Percentiles rank a stretch among this genome's conserved stretches.
Evolutionary conservation across 257 asterid species (phyloP).

Genomic region (Gentiana macrophylla): DNA sequence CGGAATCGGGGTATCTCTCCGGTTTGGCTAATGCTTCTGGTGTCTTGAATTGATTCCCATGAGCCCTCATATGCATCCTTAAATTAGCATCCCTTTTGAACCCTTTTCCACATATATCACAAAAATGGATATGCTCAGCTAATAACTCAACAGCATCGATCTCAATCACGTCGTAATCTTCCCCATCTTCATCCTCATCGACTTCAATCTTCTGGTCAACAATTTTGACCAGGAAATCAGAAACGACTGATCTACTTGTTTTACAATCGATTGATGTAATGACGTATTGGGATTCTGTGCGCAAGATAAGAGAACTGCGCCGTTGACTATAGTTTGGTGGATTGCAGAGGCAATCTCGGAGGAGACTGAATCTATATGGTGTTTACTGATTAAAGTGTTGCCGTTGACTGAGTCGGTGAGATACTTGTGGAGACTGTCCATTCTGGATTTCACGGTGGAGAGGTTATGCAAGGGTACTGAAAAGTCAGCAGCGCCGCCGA

Average conservation of each 20-base stretch:
- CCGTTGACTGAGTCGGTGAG: constrained; percentile 51
- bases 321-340: constrained; percentile 59
- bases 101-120: constrained; percentile 90
- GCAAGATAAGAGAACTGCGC: constrained; percentile 57
- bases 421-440: constrained; percentile 54
- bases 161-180: constrained; percentile 52
- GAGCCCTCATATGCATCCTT: constrained; percentile 98
- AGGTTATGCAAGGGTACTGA: constrained; percentile 42
- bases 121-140: constrained; percentile 83
- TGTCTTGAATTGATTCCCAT: constrained; percentile 78
- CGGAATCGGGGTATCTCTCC: constrained; percentile 17
- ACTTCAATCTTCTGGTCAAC: constrained; percentile 19
- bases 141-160: constrained; percentile 70
- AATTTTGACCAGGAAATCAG: background rate
- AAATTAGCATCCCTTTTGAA: constrained; percentile 90
- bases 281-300: constrained; percentile 14
- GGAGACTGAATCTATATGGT: constrained; percentile 49
- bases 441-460: constrained; percentile 37
- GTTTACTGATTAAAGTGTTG: constrained; percentile 40
- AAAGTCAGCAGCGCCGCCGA: constrained; percentile 12
- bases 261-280: background rate
- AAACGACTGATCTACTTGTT: background rate
- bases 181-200: constrained; percentile 8
- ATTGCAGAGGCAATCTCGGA: constrained; percentile 64
- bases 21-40: constrained; percentile 71